Base-by-base conservation (phyloP, 805 yeast species). In the Cyberlindnera xylosilytica region DNA sequence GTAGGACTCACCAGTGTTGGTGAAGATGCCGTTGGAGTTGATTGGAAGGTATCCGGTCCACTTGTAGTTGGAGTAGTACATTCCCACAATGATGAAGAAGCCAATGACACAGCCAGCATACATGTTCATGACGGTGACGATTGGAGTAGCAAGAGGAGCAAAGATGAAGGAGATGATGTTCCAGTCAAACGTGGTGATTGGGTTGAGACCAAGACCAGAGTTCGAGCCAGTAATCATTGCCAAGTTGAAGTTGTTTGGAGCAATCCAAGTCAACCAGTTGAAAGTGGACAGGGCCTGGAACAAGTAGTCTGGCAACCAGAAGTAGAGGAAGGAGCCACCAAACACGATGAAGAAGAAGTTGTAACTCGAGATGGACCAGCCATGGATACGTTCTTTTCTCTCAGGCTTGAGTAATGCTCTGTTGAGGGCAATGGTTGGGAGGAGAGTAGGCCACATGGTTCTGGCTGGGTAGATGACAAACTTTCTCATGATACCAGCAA, bases 401-500 rank as follows among this genome's bases (percentile, higher is more conserved):
- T 70, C 73, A 4, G 60, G 58, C 18, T 53, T 59, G 47, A 69
- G 53, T 35, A 77, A 61, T 1, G 81, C 74, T 39, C 70, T 65
- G 56, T 75, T 75, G 36, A 77, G 56, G 17, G 78, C 73, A 31
- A 77, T 46, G 0, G 70, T 62, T 15, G 81, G 79, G 47, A 77
- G 52, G 3, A 65, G 44, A 2, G 72, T 63, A 28, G 80, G 82
- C 84, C 84, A 79, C 26, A 79, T 56, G 11, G 78, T 66, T 41
- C 67, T 61, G 4, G 64, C 62, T 12, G 79, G 80, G 52, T 77
- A 78, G 8, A 79, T 71, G 2, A 70, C 70, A 24, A 81, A 74
- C 45, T 75, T 73, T 53, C 83, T 71, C 70, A 80, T 70, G 17
- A 81, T 54, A 38, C 84, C 82, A 6, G 87, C 86, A 57, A 82